Base-by-base conservation (phyloP, 805 yeast species). In the Hanseniaspora mollemarum region DNA sequence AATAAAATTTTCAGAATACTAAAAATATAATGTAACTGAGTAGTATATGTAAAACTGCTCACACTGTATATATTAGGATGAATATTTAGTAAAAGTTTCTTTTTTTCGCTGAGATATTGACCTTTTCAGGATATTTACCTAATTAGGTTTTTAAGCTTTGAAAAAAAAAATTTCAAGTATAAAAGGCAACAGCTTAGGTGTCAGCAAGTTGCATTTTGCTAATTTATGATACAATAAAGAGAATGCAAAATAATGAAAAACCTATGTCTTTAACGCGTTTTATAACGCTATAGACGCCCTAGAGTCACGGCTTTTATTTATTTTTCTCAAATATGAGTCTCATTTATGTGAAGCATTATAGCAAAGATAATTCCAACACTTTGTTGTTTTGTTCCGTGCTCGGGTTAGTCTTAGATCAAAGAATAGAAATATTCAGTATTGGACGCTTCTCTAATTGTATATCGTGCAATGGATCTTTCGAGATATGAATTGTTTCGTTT, bases 381-480 rank as follows among this genome's bases (percentile, higher is more conserved):
- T 53, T 54, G 55, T 50, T 54, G 52, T 43, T 44, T 54, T 54
- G 49, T 53, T 75, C 75, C 85, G 94, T 84, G 94, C 94, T 84
- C 88, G 92, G 92, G 92, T 83, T 69, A 71, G 84, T 83, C 92
- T 83, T 75, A 84, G 88, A 84, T 68, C 52, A 69, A 77, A 59
- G 60, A 70, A 54, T 55, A 39, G 49, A 36, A 45, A 39, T 46
- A 46, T 46, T 68, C 51, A 25, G 51, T 46, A 46, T 46, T 46
- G 51, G 51, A 46, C 36, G 36, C 39, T 32, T 54, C 42, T 44
- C 32, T 31, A 31, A 43, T 21, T 32, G 35, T 10, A 31, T 33
- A 46, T 43, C 44, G 44, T 46, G 42, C 36, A 51, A 45, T 36
- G 25, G 40, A 19, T 31, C 32, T 46, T 43, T 28, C 9, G 21